phyloP scores from a whole-genome alignment of 495 filamentous ascomycete species.

The Penicillium turbatum region DNA sequence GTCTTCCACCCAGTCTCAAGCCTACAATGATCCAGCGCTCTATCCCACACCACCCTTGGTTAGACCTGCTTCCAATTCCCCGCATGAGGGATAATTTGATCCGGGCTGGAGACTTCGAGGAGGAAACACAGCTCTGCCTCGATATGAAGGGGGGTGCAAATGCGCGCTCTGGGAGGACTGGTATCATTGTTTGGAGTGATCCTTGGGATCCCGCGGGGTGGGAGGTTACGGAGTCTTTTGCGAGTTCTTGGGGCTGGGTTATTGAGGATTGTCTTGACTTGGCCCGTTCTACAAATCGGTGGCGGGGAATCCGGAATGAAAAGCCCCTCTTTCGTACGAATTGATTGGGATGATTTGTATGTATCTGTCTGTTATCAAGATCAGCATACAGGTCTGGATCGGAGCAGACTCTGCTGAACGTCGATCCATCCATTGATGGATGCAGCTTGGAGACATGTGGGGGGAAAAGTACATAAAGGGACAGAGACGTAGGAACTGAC shows the following conservation, averaged over 20 bases:
- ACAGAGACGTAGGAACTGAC: too few species aligned
- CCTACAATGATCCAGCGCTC: slow-evolving; percentile 7
- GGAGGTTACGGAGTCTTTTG: slow-evolving; percentile 37
- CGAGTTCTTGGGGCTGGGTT: slow-evolving; percentile 36
- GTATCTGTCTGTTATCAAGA: too few species aligned
- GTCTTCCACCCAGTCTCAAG: slow-evolving; percentile 5
- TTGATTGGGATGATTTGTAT: too few species aligned
- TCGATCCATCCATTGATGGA: too few species aligned
- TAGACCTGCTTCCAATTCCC: slow-evolving; percentile 27
- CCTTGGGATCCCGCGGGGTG: slow-evolving; percentile 35
- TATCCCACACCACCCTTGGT: slow-evolving; percentile 16
- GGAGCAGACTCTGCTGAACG: too few species aligned
- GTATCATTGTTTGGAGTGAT: slow-evolving; percentile 39
- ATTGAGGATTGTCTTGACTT: slow-evolving; percentile 35
- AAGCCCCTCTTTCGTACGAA: not conserved
- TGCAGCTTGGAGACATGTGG: too few species aligned
- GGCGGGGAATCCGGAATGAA: slow-evolving; percentile 17
- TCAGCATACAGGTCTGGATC: too few species aligned
- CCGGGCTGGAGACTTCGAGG: slow-evolving; percentile 9
- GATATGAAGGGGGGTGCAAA: not conserved
- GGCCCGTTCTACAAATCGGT: slow-evolving; percentile 38
- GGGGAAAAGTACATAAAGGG: too few species aligned
- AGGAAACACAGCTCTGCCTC: slow-evolving; percentile 1
- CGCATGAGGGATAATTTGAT: slow-evolving; percentile 27
- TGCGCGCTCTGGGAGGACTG: not conserved